phyloP scores from a whole-genome alignment of 2,329 filamentous ascomycete species.

The Drechslerella stenobrocha region DNA sequence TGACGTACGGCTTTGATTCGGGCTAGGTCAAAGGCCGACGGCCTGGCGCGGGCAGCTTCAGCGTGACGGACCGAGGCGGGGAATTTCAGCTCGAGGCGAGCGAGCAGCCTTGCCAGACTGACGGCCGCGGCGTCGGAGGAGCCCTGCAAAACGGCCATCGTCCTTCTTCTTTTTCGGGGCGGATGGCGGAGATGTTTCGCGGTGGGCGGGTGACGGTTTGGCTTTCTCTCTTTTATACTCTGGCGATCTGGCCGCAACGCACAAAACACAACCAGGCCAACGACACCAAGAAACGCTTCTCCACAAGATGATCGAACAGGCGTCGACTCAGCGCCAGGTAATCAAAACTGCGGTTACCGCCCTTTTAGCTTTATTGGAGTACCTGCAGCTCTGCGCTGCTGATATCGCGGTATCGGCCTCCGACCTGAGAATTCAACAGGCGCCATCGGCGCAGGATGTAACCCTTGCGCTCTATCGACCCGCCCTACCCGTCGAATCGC shows the following conservation, averaged over 20 bases:
- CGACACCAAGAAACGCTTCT: too few species aligned
- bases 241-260: constrained; percentile 47
- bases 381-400: too few species aligned
- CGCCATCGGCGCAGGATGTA: constrained; percentile 1
- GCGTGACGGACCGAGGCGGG: too few species aligned
- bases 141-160: constrained; percentile 43
- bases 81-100: constrained; percentile 42
- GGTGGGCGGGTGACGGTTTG: background rate
- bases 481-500: background rate
- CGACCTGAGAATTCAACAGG: too few species aligned
- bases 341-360: too few species aligned
- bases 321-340: too few species aligned
- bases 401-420: too few species aligned
- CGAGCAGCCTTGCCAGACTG: constrained; percentile 42
- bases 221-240: too few species aligned
- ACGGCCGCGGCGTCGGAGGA: constrained; percentile 32
- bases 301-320: too few species aligned
- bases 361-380: background rate
- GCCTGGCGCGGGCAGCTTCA: constrained; percentile 22
- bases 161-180: constrained; percentile 4
- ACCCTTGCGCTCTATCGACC: background rate
- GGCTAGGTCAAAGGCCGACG: constrained; percentile 46
- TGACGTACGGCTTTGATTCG: constrained; percentile 46
- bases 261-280: constrained; percentile 9
- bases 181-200: background rate